A percentile compares a stretch with the other conserved stretches of the same genome.
Evolutionary conservation across 2,329 filamentous ascomycete species (phyloP).

Genomic region (Cryoendolithus antarcticus): DNA sequence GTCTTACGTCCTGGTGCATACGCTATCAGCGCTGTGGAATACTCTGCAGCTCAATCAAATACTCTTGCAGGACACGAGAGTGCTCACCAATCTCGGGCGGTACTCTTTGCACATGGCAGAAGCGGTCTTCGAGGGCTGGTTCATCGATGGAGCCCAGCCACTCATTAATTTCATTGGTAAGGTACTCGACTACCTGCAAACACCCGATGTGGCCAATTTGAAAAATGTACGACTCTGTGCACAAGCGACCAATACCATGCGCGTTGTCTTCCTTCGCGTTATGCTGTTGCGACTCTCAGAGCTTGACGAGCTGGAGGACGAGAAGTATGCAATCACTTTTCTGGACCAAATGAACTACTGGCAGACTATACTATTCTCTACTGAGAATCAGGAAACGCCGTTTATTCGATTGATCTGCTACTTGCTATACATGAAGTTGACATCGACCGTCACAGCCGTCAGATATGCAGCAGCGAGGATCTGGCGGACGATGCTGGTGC

Average conservation of each 20-base stretch:
- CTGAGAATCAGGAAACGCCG: slow-evolving; percentile 65
- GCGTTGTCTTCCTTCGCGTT: slow-evolving; percentile 64
- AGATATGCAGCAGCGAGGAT: slow-evolving; percentile 69
- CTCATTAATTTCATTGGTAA: slow-evolving; percentile 78
- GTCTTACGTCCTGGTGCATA: slow-evolving; percentile 70
- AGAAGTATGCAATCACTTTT: slow-evolving; percentile 54
- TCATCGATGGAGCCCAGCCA: slow-evolving; percentile 72
- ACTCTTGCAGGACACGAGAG: slow-evolving; percentile 63
- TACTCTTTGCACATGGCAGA: slow-evolving; percentile 74
- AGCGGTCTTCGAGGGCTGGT: slow-evolving; percentile 92
- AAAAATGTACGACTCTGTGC: slow-evolving; percentile 89
- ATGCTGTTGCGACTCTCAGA: slow-evolving; percentile 74
- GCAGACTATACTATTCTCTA: slow-evolving; percentile 79
- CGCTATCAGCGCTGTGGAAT: slow-evolving; percentile 58
- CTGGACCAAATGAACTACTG: slow-evolving; percentile 85
- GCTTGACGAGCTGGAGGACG: slow-evolving; percentile 54
- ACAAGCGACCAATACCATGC: slow-evolving; percentile 65
- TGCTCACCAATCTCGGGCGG: slow-evolving; percentile 75
- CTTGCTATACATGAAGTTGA: slow-evolving; percentile 77
- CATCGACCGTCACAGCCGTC: slow-evolving; percentile 55
- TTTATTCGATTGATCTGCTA: slow-evolving; percentile 83
- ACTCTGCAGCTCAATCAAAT: slow-evolving; percentile 60
- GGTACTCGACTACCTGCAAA: slow-evolving; percentile 77
- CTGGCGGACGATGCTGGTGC: slow-evolving; percentile 84
- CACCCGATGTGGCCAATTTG: slow-evolving; percentile 63